Evolutionary conservation across 345 rosid genomes (phyloP).

Genomic region (Chamaenerion angustifolium): DNA sequence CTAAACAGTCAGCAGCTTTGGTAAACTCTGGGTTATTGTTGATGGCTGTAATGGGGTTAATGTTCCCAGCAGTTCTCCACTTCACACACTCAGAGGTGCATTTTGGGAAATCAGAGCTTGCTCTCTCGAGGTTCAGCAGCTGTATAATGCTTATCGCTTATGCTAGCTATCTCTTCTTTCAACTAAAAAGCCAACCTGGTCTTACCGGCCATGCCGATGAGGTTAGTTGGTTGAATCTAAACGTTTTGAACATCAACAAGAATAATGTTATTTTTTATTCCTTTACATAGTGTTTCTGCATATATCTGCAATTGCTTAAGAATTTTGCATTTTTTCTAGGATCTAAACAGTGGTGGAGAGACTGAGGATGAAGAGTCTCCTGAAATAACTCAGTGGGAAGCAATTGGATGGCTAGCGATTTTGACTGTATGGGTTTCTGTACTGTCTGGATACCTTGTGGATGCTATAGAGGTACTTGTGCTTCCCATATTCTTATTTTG

Average conservation of each 20-base stretch:
- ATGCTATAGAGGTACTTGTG: slow-evolving; percentile 29
- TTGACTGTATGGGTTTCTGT: slow-evolving; percentile 31
- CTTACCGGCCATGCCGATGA: slow-evolving; percentile 9
- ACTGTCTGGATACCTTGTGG: slow-evolving; percentile 33
- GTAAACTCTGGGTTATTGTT: slow-evolving; percentile 31
- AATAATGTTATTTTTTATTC: too few species aligned
- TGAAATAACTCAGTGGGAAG: slow-evolving; percentile 29
- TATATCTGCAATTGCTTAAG: background rate
- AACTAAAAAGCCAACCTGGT: slow-evolving; percentile 23
- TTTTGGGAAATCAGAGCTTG: slow-evolving; percentile 40
- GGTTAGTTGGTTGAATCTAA: slow-evolving; percentile 11
- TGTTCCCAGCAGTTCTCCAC: slow-evolving; percentile 40
- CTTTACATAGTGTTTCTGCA: too few species aligned
- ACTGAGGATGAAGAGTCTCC: slow-evolving; percentile 24
- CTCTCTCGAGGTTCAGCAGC: slow-evolving; percentile 42
- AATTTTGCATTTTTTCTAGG: slow-evolving; percentile 7
- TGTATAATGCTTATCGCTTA: slow-evolving; percentile 40
- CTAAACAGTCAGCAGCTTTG: slow-evolving; percentile 29
- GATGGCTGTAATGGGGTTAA: slow-evolving; percentile 37
- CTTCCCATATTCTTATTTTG: too few species aligned
- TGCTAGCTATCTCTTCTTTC: slow-evolving; percentile 31
- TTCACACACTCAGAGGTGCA: slow-evolving; percentile 32
- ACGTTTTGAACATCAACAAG: too few species aligned
- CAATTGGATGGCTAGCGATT: slow-evolving; percentile 28
- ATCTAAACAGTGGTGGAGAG: slow-evolving; percentile 10